Evolutionary conservation across 345 rosid genomes (phyloP).

Genomic region (Dovyalis caffra): DNA sequence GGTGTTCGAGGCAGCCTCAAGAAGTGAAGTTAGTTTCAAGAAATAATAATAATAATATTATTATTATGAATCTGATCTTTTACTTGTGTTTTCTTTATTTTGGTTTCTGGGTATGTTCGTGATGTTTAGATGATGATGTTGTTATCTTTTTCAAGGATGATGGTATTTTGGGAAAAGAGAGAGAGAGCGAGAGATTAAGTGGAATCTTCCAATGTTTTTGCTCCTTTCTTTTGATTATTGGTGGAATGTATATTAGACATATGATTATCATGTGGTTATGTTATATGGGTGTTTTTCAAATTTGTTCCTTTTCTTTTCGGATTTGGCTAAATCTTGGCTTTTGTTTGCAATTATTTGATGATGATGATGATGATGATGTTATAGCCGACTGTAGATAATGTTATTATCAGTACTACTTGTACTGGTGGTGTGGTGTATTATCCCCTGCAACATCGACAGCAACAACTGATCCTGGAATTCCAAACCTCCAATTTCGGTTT

Average conservation of each 20-base stretch:
- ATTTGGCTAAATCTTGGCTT: not conserved
- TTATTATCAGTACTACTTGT: too few relatives aligned
- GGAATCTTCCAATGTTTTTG: too few relatives aligned
- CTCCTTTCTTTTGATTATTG: not conserved
- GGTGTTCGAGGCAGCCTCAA: constrained; percentile 48
- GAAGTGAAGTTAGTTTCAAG: constrained; percentile 31
- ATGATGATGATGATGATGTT: not conserved
- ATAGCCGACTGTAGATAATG: not conserved
- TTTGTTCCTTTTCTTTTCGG: not conserved
- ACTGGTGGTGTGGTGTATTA: too few relatives aligned
- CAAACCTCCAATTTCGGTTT: constrained; percentile 51
- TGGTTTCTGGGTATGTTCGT: not conserved
- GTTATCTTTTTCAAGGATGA: not conserved
- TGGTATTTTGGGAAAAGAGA: not conserved
- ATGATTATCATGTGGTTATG: not conserved
- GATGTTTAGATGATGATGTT: not conserved
- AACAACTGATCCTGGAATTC: too few relatives aligned
- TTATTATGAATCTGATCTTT: not conserved
- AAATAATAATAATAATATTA: not conserved
- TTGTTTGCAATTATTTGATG: not conserved
- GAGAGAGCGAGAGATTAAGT: too few relatives aligned
- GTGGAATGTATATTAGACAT: not conserved
- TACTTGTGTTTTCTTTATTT: not conserved
- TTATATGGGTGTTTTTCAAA: not conserved
- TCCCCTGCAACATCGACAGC: too few relatives aligned